These are phyloP conservation scores for Starmera amethionina DNA, from an alignment of 805 yeast genomes.

Conservation along the genomic window DNA sequence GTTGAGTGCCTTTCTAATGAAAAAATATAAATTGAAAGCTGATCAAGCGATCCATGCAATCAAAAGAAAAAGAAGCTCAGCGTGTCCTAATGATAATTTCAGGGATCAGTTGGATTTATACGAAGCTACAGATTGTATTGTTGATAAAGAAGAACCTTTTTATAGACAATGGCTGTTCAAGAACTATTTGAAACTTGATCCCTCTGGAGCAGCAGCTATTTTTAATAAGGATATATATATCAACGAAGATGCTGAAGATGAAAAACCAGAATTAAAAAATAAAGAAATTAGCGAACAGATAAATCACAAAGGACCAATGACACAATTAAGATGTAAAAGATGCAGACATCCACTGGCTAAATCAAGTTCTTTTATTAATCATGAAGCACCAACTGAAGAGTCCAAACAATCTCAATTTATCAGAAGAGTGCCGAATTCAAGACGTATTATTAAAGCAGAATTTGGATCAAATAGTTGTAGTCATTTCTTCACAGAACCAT, in stretches of 20 bases:
- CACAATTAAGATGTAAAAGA: slow-evolving; percentile 62
- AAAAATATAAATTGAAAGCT: slow-evolving; percentile 47
- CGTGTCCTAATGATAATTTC: slow-evolving; percentile 70
- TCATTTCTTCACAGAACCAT: slow-evolving; percentile 81
- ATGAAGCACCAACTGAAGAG: slow-evolving; percentile 54
- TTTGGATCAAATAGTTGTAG: slow-evolving; percentile 60
- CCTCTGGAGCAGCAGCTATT: slow-evolving; percentile 25
- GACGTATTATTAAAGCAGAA: slow-evolving; percentile 47
- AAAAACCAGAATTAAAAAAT: slow-evolving; percentile 7
- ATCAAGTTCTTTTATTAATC: slow-evolving; percentile 51
- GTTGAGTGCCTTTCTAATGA: slow-evolving; percentile 83
- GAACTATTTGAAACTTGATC: slow-evolving; percentile 29
- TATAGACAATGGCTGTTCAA: slow-evolving; percentile 36
- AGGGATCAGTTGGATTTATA: slow-evolving; percentile 61
- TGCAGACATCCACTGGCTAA: slow-evolving; percentile 69
- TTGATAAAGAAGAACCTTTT: slow-evolving; percentile 20
- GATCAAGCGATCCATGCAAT: slow-evolving; percentile 69
- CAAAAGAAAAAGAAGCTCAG: slow-evolving; percentile 46
- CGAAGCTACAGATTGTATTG: slow-evolving; percentile 31
- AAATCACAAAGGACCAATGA: slow-evolving; percentile 6
- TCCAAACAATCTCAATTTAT: slow-evolving; percentile 60
- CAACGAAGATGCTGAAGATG: slow-evolving; percentile 11
- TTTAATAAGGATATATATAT: slow-evolving; percentile 22
- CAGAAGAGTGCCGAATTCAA: slow-evolving; percentile 51
- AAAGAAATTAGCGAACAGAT: slow-evolving; percentile 16